phyloP scores from a whole-genome alignment of 352 stramenopile species.

The Thraustotheca clavata region DNA sequence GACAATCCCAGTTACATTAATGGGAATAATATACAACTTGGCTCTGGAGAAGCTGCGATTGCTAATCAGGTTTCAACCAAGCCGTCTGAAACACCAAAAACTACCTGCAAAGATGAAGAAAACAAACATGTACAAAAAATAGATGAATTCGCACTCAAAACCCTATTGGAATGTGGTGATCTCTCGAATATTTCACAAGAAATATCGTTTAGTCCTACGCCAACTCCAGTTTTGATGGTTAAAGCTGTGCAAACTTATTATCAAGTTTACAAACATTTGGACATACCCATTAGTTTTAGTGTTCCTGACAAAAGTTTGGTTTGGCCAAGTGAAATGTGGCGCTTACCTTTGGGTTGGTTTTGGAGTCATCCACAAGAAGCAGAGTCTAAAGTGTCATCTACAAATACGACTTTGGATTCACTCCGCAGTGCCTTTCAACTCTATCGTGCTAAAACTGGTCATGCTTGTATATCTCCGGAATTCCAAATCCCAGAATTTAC shows the following conservation, averaged over 20 bases:
- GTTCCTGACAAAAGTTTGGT: not conserved
- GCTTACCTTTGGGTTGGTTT: not conserved
- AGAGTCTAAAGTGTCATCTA: not conserved
- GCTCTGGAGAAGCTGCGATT: too few relatives aligned
- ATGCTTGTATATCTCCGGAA: not conserved
- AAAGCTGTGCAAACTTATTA: not conserved
- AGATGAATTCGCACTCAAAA: not conserved
- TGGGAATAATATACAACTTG: too few relatives aligned
- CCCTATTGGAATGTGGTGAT: not conserved
- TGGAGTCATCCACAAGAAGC: too few relatives aligned
- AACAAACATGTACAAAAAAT: too few relatives aligned
- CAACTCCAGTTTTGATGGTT: not conserved
- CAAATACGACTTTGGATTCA: not conserved
- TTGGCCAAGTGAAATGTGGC: not conserved
- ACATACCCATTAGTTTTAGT: not conserved
- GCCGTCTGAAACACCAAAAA: too few relatives aligned
- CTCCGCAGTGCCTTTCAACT: not conserved
- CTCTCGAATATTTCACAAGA: not conserved
- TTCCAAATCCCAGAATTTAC: constrained; percentile 19
- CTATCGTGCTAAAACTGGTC: not conserved
- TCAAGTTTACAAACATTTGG: not conserved
- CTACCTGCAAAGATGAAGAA: too few relatives aligned
- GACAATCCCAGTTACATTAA: too few relatives aligned
- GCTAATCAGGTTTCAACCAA: too few relatives aligned
- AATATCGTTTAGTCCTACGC: not conserved